These are phyloP conservation scores for Cornus controversa DNA, from an alignment of 148 eudicot genomes.

Conservation along the genomic window DNA sequence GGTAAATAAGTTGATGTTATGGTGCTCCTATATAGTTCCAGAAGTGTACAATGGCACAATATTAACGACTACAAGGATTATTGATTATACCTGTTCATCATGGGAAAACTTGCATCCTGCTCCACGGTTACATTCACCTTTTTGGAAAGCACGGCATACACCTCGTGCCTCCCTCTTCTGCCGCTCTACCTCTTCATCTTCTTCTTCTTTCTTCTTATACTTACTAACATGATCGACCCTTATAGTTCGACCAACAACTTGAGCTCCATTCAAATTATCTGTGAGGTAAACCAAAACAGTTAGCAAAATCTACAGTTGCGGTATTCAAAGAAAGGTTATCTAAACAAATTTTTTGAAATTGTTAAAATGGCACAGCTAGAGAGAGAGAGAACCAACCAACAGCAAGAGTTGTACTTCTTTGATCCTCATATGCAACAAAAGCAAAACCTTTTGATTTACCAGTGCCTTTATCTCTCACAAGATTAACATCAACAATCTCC, in stretches of 20 bases:
- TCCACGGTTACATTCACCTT: slow-evolving; percentile 81
- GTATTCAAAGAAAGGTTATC: neutral
- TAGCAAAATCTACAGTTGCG: neutral
- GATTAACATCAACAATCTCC: slow-evolving; percentile 92
- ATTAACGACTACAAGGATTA: neutral
- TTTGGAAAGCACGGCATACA: slow-evolving; percentile 92
- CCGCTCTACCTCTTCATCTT: slow-evolving; percentile 79
- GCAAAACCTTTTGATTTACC: slow-evolving; percentile 96
- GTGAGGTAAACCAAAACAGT: slow-evolving; percentile 4
- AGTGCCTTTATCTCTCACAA: slow-evolving; percentile 80
- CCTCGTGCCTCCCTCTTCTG: slow-evolving; percentile 90
- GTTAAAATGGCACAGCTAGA: neutral
- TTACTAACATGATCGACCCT: slow-evolving; percentile 88
- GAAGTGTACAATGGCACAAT: neutral
- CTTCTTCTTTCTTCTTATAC: slow-evolving; percentile 93
- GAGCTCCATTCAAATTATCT: slow-evolving; percentile 94
- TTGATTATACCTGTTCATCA: slow-evolving; percentile 59
- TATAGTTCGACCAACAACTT: slow-evolving; percentile 69
- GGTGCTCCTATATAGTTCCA: too few relatives aligned
- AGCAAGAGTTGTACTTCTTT: slow-evolving; percentile 90
- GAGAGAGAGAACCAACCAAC: slow-evolving; percentile 59
- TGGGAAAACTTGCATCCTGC: slow-evolving; percentile 90
- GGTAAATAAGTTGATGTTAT: too few relatives aligned
- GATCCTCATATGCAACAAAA: slow-evolving; percentile 94
- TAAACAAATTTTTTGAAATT: neutral